Evolutionary conservation across 2,329 filamentous ascomycete species (phyloP).

Genomic region (Akanthomyces lecanii): DNA sequence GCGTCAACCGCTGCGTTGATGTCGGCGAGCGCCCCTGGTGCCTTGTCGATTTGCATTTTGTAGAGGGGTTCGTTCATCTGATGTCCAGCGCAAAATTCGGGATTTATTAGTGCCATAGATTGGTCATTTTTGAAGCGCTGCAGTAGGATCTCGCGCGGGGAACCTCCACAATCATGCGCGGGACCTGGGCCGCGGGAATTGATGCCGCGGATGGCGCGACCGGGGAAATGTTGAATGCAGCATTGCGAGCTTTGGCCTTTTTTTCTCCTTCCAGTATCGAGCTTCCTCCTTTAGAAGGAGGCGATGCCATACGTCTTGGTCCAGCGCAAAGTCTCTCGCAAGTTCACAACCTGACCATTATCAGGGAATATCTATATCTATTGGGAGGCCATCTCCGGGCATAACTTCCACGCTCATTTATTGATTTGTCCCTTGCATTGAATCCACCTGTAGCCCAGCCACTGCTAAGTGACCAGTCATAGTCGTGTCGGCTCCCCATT

Average conservation of each 20-base stretch:
- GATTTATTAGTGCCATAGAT: background rate
- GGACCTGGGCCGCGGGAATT: background rate
- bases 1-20: constrained; percentile 23
- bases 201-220: background rate
- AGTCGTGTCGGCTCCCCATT: background rate
- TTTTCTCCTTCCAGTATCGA: background rate
- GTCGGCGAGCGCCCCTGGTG: constrained; percentile 26
- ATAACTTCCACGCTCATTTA: background rate
- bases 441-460: background rate
- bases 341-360: background rate
- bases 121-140: background rate
- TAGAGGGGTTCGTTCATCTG: background rate
- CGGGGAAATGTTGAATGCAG: background rate
- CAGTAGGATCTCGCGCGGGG: background rate
- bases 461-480: background rate
- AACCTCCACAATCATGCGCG: background rate
- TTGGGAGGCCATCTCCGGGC: background rate
- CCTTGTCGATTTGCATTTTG: background rate
- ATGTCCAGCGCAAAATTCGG: background rate
- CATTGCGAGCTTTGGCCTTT: background rate
- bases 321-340: background rate
- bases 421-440: background rate
- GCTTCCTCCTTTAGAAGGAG: background rate
- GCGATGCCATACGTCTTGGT: background rate
- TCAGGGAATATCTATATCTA: no score